A percentile compares a stretch with the other conserved stretches of the same genome.
These are phyloP conservation scores for Pharnaceum exiguum DNA, from an alignment of 148 eudicot species.

Conservation along the genomic window DNA sequence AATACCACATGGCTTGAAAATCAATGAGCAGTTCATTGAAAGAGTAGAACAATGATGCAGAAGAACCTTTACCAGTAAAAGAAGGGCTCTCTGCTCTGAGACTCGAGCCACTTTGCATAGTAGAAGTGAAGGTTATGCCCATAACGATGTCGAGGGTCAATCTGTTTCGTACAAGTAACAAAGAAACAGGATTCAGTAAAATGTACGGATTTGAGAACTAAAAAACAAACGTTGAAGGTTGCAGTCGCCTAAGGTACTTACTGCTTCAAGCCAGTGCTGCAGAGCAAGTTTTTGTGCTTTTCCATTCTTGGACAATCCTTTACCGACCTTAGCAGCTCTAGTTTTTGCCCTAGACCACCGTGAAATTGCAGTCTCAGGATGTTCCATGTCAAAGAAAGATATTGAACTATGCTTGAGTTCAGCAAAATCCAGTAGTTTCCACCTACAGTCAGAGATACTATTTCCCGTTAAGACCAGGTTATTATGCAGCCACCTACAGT, in stretches of 20 bases:
- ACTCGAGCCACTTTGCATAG: constrained; percentile 73
- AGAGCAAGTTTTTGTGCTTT: constrained; percentile 92
- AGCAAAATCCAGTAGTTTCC: constrained; percentile 91
- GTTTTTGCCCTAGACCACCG: constrained; percentile 98
- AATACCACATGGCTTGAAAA: neutral
- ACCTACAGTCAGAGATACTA: constrained; percentile 34
- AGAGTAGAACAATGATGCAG: neutral
- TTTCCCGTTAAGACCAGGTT: neutral
- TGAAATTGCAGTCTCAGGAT: constrained; percentile 87
- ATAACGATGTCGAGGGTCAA: constrained; percentile 98
- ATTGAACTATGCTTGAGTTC: constrained; percentile 86
- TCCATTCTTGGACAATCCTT: constrained; percentile 74
- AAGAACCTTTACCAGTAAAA: constrained; percentile 69
- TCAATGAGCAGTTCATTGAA: neutral
- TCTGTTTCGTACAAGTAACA: constrained; percentile 38
- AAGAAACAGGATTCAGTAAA: constrained; percentile 10
- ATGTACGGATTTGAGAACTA: neutral
- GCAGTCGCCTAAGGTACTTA: constrained; percentile 25
- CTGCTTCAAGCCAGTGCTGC: constrained; percentile 99
- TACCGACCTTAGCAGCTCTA: constrained; percentile 97
- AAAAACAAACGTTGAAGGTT: neutral
- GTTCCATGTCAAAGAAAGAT: constrained; percentile 82
- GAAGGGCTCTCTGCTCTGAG: constrained; percentile 94
- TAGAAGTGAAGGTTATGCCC: constrained; percentile 96
- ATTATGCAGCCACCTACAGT: constrained; percentile 27